These are phyloP conservation scores for Mucor irregularis DNA, from an alignment of 371 early-diverging fungal genomes.

Conservation along the genomic window DNA sequence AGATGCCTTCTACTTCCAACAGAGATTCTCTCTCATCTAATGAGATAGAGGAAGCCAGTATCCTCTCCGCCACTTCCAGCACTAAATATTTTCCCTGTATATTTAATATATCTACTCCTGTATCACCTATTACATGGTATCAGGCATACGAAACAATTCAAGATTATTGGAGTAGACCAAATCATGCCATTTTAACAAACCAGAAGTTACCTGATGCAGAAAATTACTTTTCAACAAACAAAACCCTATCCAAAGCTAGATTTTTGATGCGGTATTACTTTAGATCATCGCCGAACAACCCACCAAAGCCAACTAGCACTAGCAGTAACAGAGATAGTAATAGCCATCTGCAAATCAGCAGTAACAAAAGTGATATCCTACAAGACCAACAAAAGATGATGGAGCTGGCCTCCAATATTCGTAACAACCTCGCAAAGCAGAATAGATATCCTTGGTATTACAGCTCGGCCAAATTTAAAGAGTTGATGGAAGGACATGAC, in stretches of 20 bases:
- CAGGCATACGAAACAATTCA: constrained; percentile 26
- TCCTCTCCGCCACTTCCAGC: background rate
- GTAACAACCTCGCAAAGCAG: constrained; percentile 15
- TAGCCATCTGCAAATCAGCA: background rate
- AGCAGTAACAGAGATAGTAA: background rate
- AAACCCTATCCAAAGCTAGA: constrained; percentile 23
- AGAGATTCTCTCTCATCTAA: background rate
- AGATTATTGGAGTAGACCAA: constrained; percentile 31
- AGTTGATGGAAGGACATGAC: background rate
- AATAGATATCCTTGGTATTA: constrained; percentile 7
- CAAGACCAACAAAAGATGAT: constrained; percentile 26
- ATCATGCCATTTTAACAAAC: constrained; percentile 1
- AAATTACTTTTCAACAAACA: constrained; percentile 24
- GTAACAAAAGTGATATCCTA: background rate
- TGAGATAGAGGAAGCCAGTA: background rate
- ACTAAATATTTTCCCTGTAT: constrained; percentile 21
- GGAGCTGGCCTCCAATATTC: constrained; percentile 33
- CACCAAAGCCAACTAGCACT: background rate
- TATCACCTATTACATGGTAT: constrained; percentile 18
- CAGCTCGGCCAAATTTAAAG: constrained; percentile 2
- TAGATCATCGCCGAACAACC: constrained; percentile 4
- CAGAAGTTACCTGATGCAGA: constrained; percentile 16
- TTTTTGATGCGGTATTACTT: constrained; percentile 34
- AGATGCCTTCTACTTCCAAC: constrained; percentile 3
- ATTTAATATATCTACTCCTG: constrained; percentile 18